Evolutionary conservation across 345 rosid species (phyloP).

Genomic region (Syzygium aromaticum): DNA sequence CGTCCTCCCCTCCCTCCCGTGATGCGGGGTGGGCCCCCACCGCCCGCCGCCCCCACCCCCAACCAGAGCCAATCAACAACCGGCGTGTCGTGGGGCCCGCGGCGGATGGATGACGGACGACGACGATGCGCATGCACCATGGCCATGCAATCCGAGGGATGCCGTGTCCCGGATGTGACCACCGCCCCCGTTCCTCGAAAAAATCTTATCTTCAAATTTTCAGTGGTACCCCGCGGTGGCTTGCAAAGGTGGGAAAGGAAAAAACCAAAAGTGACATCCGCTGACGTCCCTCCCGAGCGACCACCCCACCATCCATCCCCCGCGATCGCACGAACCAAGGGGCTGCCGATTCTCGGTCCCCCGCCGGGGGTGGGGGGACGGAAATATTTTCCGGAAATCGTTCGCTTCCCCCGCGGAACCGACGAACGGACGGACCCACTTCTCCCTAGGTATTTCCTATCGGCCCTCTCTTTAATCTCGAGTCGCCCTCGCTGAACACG

Average conservation of each 20-base stretch:
- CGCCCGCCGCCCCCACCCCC: too few species aligned
- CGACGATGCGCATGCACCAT: not conserved
- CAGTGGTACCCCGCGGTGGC: too few species aligned
- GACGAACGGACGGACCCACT: too few species aligned
- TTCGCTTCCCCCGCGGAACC: too few species aligned
- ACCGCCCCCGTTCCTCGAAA: too few species aligned
- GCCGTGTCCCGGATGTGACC: not conserved
- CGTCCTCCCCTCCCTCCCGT: not conserved
- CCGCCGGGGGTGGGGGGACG: too few species aligned
- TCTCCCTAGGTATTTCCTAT: not conserved
- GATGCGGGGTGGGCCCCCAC: not conserved
- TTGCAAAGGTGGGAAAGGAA: not conserved
- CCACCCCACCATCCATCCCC: too few species aligned
- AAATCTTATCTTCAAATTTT: not conserved
- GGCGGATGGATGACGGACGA: not conserved
- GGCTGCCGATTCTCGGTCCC: too few species aligned
- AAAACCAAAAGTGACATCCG: too few species aligned
- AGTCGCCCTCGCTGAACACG: fast-evolving
- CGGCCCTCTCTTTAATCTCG: not conserved
- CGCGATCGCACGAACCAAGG: too few species aligned
- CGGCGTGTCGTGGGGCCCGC: not conserved
- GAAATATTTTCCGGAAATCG: not conserved
- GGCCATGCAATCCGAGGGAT: not conserved
- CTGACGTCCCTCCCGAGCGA: too few species aligned
- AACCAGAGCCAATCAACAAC: not conserved